Conservation (phyloP, 805 yeast species). For the Komagataella kurtzmanii region DNA sequence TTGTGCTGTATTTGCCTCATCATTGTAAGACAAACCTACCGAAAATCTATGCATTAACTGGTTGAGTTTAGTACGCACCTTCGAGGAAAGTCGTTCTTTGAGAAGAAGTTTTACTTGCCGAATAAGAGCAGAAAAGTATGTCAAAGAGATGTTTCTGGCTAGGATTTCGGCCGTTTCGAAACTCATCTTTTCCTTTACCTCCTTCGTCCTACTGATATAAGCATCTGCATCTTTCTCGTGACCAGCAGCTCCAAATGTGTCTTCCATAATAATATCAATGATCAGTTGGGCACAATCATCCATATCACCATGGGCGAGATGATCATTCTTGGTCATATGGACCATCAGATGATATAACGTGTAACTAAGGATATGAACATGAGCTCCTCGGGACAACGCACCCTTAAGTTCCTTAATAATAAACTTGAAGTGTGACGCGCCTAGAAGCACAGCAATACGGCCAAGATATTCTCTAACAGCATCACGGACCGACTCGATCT, state of each 20-base stretch:
- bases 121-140: conserved; percentile 41
- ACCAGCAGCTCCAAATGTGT: conserved; percentile 82
- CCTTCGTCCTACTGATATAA: conserved; percentile 74
- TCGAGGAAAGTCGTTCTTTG: conserved; percentile 49
- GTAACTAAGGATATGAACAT: conserved; percentile 82
- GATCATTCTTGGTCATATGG: conserved; percentile 23
- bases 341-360: conserved; percentile 68
- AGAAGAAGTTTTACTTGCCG: conserved; percentile 57
- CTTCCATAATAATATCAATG: conserved; percentile 76
- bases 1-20: conserved; percentile 38
- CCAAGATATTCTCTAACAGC: conserved; percentile 67
- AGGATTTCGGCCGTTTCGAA: conserved; percentile 76
- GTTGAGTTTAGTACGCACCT: conserved; percentile 61
- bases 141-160: conserved; percentile 47
- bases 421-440: conserved; percentile 61
- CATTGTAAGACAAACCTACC: conserved; percentile 66
- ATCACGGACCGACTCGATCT: conserved; percentile 82
- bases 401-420: conserved; percentile 65
- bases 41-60: conserved; percentile 69
- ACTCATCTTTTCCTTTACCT: conserved; percentile 81
- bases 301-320: conserved; percentile 54
- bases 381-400: conserved; percentile 82
- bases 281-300: conserved; percentile 49
- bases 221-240: conserved; percentile 93
- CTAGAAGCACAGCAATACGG: conserved; percentile 48